Evolutionary conservation across 176 grass and related monocot species (phyloP).

Genomic region (Paspalum vaginatum): DNA sequence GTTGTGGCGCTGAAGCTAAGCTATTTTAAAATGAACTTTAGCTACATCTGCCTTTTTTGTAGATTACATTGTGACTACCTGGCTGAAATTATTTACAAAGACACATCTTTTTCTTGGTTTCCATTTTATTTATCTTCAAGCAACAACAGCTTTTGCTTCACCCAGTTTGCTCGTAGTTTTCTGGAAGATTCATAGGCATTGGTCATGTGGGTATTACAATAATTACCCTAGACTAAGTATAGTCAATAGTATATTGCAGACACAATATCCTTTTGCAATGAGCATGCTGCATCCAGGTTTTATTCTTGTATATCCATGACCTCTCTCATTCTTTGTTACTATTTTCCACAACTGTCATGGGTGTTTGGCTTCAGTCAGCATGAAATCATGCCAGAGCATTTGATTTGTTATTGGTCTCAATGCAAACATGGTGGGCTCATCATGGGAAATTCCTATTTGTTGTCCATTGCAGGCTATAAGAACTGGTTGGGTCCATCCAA

Average conservation of each 20-base stretch:
- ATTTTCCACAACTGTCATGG: not conserved
- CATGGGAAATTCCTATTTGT: slow-evolving; percentile 15
- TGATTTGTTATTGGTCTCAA: not conserved
- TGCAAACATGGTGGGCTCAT: not conserved
- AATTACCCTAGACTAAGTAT: not conserved
- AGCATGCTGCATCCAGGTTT: slow-evolving; percentile 5
- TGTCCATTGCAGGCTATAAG: slow-evolving; percentile 87
- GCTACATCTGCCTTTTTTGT: slow-evolving; percentile 6
- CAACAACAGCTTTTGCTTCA: not conserved
- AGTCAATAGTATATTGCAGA: not conserved
- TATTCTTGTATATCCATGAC: slow-evolving; percentile 11
- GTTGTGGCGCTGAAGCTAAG: not conserved
- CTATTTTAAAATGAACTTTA: slow-evolving; percentile 10
- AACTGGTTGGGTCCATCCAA: slow-evolving; percentile 97
- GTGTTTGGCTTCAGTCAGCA: not conserved
- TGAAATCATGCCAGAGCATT: slow-evolving; percentile 7
- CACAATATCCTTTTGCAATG: not conserved
- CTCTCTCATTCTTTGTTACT: not conserved
- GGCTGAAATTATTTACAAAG: not conserved
- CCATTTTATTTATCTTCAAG: not conserved
- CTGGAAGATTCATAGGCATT: not conserved
- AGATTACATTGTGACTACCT: not conserved
- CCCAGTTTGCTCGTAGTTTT: not conserved
- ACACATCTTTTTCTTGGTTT: not conserved
- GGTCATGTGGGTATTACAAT: not conserved